phyloP scores from a whole-genome alignment of 108 stramenopile genomes.

The Nitzschia inconspicua region DNA sequence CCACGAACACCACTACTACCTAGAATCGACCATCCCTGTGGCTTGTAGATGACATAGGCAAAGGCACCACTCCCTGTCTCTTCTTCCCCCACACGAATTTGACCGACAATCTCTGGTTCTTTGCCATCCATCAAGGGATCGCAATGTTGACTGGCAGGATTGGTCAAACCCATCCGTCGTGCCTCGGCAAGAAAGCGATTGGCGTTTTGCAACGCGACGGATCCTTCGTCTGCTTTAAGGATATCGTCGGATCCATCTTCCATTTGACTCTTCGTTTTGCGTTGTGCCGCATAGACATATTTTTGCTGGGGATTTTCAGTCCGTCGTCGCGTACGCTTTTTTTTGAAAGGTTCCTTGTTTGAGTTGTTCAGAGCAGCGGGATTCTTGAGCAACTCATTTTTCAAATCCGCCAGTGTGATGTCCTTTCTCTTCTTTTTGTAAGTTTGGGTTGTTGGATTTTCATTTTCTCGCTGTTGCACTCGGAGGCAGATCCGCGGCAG shows the following conservation, averaged over 20 bases:
- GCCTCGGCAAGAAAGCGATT: slow-evolving; percentile 25
- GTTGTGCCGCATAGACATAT: slow-evolving; percentile 67
- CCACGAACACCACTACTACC: too few relatives aligned
- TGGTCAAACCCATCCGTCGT: slow-evolving; percentile 36
- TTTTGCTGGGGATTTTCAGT: slow-evolving; percentile 66
- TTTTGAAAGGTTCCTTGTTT: slow-evolving; percentile 23
- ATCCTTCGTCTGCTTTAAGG: slow-evolving; percentile 8
- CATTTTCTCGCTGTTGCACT: too few relatives aligned
- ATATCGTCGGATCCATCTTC: background rate
- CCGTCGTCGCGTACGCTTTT: slow-evolving; percentile 43
- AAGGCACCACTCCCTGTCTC: slow-evolving; percentile 33
- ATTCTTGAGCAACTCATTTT: slow-evolving; percentile 23
- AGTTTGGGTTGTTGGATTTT: too few relatives aligned
- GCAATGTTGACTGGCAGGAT: slow-evolving; percentile 48
- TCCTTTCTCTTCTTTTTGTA: slow-evolving; percentile 12
- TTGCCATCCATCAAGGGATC: slow-evolving; percentile 47
- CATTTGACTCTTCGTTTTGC: slow-evolving; percentile 11
- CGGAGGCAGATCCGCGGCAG: too few relatives aligned
- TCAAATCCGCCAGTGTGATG: slow-evolving; percentile 31
- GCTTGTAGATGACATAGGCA: slow-evolving; percentile 81
- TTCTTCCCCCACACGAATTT: slow-evolving; percentile 44
- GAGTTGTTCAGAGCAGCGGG: slow-evolving; percentile 5
- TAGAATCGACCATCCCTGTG: slow-evolving; percentile 75
- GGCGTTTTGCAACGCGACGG: background rate
- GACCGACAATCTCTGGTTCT: slow-evolving; percentile 46